A percentile compares a stretch with the other conserved stretches of the same genome.
phyloP scores from a whole-genome alignment of 2,329 filamentous ascomycete species.

The Claviceps pazoutovae region DNA sequence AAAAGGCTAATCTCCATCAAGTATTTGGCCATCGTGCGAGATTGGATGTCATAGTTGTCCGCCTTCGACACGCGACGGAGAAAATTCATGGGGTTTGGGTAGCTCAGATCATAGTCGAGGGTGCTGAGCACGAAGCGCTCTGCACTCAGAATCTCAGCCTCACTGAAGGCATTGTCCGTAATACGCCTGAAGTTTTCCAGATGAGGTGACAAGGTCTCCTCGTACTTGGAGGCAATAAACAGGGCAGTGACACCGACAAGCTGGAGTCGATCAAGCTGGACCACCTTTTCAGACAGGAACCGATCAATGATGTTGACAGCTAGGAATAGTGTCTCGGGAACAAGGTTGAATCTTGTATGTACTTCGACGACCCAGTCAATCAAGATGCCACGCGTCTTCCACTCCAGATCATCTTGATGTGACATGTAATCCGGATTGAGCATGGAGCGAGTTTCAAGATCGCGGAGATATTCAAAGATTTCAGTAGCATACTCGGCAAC shows the following conservation, averaged over 20 bases:
- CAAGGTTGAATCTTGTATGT: conserved; percentile 87
- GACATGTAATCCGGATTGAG: conserved; percentile 93
- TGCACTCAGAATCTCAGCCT: conserved; percentile 91
- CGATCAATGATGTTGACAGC: conserved; percentile 97
- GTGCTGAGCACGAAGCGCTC: conserved; percentile 87
- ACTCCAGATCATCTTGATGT: conserved; percentile 87
- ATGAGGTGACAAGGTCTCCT: conserved; percentile 93
- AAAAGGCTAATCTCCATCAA: conserved; percentile 92
- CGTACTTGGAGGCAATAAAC: conserved; percentile 99
- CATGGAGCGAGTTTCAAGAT: conserved; percentile 64
- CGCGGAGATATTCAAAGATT: conserved; percentile 89
- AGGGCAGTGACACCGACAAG: conserved; percentile 95
- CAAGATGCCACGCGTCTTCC: conserved; percentile 96
- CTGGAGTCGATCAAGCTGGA: conserved; percentile 90
- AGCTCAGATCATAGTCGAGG: conserved; percentile 93
- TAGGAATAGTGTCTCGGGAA: conserved; percentile 92
- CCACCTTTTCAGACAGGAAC: conserved; percentile 88
- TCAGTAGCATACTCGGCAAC: conserved; percentile 93
- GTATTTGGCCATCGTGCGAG: conserved; percentile 93
- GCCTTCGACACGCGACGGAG: conserved; percentile 96
- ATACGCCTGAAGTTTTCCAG: conserved; percentile 96
- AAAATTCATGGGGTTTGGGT: conserved; percentile 99
- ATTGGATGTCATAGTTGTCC: conserved; percentile 98
- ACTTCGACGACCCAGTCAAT: conserved; percentile 98
- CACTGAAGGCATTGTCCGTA: conserved; percentile 89